These are phyloP conservation scores for Zymoseptoria tritici DNA, from an alignment of 2,329 filamentous ascomycete species.

Conservation along the genomic window DNA sequence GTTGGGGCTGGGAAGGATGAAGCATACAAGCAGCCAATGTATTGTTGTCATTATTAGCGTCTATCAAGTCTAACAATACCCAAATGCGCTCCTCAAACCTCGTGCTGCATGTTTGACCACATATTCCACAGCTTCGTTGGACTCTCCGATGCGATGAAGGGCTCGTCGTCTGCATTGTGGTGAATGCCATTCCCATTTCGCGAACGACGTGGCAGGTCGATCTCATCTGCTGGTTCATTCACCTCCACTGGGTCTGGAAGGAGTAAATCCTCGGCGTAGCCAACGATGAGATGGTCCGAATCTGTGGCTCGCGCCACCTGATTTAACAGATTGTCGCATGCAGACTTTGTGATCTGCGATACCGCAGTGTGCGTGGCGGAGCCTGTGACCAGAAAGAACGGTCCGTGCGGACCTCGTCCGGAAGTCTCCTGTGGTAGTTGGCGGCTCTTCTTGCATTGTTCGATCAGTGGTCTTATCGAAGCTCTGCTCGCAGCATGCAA, in stretches of 20 bases:
- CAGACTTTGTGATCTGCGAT: constrained; percentile 11
- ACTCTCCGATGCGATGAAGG: constrained; percentile 20
- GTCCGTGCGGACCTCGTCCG: constrained; percentile 3
- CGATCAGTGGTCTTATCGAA: constrained; percentile 5
- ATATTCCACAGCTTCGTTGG: constrained; percentile 31
- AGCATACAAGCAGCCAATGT: background rate
- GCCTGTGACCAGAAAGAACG: constrained; percentile 16
- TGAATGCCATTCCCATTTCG: background rate
- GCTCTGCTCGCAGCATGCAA: constrained; percentile 16
- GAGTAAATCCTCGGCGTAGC: constrained; percentile 15
- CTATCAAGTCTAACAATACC: background rate
- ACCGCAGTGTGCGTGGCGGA: constrained; percentile 4
- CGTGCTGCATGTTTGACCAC: constrained; percentile 26
- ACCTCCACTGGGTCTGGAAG: constrained; percentile 13
- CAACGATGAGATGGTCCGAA: constrained; percentile 12
- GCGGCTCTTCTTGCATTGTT: constrained; percentile 1
- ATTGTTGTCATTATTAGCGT: background rate
- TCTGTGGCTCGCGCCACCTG: constrained; percentile 14
- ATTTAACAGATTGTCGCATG: constrained; percentile 9
- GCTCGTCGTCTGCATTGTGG: background rate
- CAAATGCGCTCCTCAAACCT: constrained; percentile 10
- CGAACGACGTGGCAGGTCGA: constrained; percentile 5
- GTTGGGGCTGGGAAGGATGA: constrained; percentile 46
- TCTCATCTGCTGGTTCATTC: constrained; percentile 4
- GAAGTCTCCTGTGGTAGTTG: background rate